Evolutionary conservation across 345 rosid genomes (phyloP).

Genomic region (Carallia pectinifolia): DNA sequence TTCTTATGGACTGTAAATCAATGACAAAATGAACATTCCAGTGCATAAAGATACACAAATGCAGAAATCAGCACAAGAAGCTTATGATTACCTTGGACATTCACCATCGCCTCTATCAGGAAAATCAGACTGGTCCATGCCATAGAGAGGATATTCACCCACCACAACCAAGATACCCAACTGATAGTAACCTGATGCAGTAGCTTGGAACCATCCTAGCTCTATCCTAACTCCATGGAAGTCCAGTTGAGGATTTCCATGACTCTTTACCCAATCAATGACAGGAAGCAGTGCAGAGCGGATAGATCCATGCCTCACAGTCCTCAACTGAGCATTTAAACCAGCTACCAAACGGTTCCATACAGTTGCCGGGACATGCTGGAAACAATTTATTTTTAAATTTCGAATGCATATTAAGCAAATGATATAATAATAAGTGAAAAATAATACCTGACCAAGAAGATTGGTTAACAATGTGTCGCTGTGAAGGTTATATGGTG

Average conservation of each 20-base stretch:
- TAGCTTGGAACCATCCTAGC: slow-evolving; percentile 97
- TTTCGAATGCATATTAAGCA: slow-evolving; percentile 13
- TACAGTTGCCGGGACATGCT: slow-evolving; percentile 91
- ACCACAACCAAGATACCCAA: slow-evolving; percentile 79
- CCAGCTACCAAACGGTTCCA: slow-evolving; percentile 96
- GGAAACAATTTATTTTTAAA: slow-evolving; percentile 17
- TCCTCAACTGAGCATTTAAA: slow-evolving; percentile 91
- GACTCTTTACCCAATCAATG: slow-evolving; percentile 80
- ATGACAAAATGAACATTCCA: neutral
- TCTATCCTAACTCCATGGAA: slow-evolving; percentile 85
- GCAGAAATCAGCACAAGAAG: neutral
- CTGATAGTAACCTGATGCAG: slow-evolving; percentile 97
- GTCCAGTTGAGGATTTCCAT: slow-evolving; percentile 89
- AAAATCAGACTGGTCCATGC: slow-evolving; percentile 41
- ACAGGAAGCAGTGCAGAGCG: slow-evolving; percentile 76
- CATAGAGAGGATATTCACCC: slow-evolving; percentile 52
- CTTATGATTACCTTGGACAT: slow-evolving; percentile 50
- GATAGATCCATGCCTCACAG: slow-evolving; percentile 86
- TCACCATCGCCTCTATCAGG: slow-evolving; percentile 44
- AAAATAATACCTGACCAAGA: slow-evolving; percentile 74
- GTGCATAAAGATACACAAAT: too few species aligned
- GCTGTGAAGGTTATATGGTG: slow-evolving; percentile 82
- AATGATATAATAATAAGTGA: neutral
- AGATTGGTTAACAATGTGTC: slow-evolving; percentile 81
- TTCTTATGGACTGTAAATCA: too few species aligned